Evolutionary conservation across 768 basidiomycete species (phyloP).

Genomic region (Mycena rosella): DNA sequence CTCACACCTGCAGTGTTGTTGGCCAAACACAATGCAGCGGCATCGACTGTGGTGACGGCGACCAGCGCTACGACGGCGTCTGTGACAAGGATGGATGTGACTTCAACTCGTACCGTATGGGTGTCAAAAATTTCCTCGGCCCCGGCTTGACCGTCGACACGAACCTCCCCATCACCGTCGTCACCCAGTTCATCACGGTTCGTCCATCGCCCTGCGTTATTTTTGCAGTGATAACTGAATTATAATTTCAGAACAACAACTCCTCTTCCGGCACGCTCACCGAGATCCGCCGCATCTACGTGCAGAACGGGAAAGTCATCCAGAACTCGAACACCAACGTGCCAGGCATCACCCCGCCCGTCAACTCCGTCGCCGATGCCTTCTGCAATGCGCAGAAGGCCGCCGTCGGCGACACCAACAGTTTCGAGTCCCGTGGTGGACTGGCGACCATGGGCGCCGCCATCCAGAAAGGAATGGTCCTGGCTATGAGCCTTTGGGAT

Average conservation of each 20-base stretch:
- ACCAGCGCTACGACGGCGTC: slow-evolving; percentile 55
- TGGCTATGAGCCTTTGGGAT: slow-evolving; percentile 55
- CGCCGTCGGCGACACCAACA: slow-evolving; percentile 53
- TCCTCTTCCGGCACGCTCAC: slow-evolving; percentile 58
- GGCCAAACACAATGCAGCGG: slow-evolving; percentile 55
- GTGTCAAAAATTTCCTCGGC: slow-evolving; percentile 61
- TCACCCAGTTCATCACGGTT: slow-evolving; percentile 65
- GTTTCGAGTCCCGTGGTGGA: slow-evolving; percentile 50
- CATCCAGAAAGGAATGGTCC: slow-evolving; percentile 52
- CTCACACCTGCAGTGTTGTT: slow-evolving; percentile 61
- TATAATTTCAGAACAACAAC: no score
- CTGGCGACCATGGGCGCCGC: slow-evolving; percentile 43
- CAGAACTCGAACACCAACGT: slow-evolving; percentile 63
- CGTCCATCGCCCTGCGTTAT: no score
- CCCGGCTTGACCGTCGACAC: slow-evolving; percentile 63
- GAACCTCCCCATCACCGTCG: slow-evolving; percentile 63
- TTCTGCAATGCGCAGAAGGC: slow-evolving; percentile 64
- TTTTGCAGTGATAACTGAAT: no score
- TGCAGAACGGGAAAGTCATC: slow-evolving; percentile 66
- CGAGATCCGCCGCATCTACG: slow-evolving; percentile 68
- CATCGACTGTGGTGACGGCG: slow-evolving; percentile 51
- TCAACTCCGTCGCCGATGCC: slow-evolving; percentile 61
- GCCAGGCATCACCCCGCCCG: slow-evolving; percentile 51
- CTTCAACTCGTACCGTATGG: slow-evolving; percentile 62
- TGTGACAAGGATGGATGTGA: slow-evolving; percentile 68